A percentile compares a stretch with the other conserved stretches of the same genome.
phyloP scores from a whole-genome alignment of 1,284 basidiomycete genomes.

The Fomes fomentarius region DNA sequence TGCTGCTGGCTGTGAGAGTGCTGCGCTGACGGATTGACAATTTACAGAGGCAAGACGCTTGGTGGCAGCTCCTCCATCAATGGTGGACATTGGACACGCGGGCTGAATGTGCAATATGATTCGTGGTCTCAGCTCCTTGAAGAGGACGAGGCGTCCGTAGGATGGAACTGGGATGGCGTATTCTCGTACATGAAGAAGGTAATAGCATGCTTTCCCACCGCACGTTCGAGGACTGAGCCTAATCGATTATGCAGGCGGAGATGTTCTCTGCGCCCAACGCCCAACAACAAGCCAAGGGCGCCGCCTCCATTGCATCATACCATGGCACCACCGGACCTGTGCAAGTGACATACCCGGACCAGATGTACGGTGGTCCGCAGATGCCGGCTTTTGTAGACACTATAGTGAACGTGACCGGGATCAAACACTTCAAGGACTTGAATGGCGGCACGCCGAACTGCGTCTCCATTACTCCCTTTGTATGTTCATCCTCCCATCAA shows the following conservation, averaged over 20 bases:
- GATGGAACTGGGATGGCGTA: slow-evolving; percentile 62
- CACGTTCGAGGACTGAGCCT: too few relatives aligned
- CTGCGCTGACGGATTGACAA: too few relatives aligned
- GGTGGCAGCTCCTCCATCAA: slow-evolving; percentile 66
- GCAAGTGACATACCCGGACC: slow-evolving; percentile 50
- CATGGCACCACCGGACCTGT: slow-evolving; percentile 61
- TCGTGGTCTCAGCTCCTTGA: slow-evolving; percentile 55
- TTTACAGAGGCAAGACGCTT: slow-evolving; percentile 45
- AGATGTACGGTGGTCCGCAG: slow-evolving; percentile 61
- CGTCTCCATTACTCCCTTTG: slow-evolving; percentile 57
- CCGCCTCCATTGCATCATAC: slow-evolving; percentile 46
- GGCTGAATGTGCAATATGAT: slow-evolving; percentile 60
- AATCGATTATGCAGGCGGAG: too few relatives aligned
- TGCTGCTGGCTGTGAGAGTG: too few relatives aligned
- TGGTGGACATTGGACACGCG: slow-evolving; percentile 61
- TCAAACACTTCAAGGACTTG: slow-evolving; percentile 49
- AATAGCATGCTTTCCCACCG: too few relatives aligned
- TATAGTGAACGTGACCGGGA: slow-evolving; percentile 50
- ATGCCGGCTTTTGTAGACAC: slow-evolving; percentile 54
- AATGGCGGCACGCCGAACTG: slow-evolving; percentile 59
- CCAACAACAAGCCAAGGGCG: slow-evolving; percentile 50
- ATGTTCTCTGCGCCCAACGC: slow-evolving; percentile 55
- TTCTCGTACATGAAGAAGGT: slow-evolving; percentile 52
- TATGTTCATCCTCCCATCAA: too few relatives aligned
- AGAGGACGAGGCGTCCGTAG: slow-evolving; percentile 45